phyloP scores from a whole-genome alignment of 2,329 filamentous ascomycete species.

The Magnaporthiopsis poae region DNA sequence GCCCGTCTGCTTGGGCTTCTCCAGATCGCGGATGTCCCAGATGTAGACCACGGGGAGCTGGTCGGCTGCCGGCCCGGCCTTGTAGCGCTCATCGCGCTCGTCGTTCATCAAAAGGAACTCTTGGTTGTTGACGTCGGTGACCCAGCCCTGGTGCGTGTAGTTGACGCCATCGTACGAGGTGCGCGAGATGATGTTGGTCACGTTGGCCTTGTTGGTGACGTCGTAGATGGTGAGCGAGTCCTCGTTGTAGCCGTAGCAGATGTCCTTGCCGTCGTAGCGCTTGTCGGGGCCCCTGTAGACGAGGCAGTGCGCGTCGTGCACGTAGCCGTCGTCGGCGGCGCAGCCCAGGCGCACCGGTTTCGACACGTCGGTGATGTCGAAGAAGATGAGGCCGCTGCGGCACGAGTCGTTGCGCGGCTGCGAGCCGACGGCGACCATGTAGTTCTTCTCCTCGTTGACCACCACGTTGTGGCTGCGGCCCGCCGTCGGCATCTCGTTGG shows the following conservation, averaged over 20 bases:
- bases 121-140: slow-evolving; percentile 33
- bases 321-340: slow-evolving; percentile 45
- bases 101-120: slow-evolving; percentile 40
- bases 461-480: slow-evolving; percentile 5
- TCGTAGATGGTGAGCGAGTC: slow-evolving; percentile 39
- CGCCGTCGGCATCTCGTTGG: neutral
- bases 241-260: slow-evolving; percentile 49
- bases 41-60: slow-evolving; percentile 38
- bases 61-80: slow-evolving; percentile 15
- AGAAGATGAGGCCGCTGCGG: slow-evolving; percentile 46
- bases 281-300: slow-evolving; percentile 41
- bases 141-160: slow-evolving; percentile 48
- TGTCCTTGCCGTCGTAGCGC: slow-evolving; percentile 36
- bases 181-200: slow-evolving; percentile 36
- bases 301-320: slow-evolving; percentile 52
- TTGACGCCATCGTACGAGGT: slow-evolving; percentile 45
- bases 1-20: slow-evolving; percentile 31
- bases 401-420: slow-evolving; percentile 32
- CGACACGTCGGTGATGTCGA: slow-evolving; percentile 43
- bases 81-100: slow-evolving; percentile 39
- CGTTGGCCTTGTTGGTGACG: slow-evolving; percentile 37
- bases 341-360: slow-evolving; percentile 45
- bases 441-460: slow-evolving; percentile 22
- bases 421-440: slow-evolving; percentile 34
- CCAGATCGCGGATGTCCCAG: slow-evolving; percentile 35